These are phyloP conservation scores for Phytophthora nicotianae DNA, from an alignment of 352 stramenopile species.

Conservation along the genomic window DNA sequence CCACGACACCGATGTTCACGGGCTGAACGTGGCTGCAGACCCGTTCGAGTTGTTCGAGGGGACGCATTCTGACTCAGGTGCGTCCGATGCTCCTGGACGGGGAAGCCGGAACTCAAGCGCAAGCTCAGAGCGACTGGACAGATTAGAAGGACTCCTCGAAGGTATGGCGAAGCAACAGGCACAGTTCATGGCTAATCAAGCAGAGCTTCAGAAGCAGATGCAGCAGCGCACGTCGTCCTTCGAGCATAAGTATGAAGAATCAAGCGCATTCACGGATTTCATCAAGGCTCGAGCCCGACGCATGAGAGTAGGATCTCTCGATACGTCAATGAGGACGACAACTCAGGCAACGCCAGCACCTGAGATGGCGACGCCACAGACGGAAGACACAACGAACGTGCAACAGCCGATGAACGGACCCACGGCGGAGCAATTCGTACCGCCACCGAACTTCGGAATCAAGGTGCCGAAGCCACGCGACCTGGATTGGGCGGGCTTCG, in stretches of 20 bases:
- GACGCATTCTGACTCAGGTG: not conserved
- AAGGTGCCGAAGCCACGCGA: conserved; percentile 3
- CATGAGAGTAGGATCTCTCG: not conserved
- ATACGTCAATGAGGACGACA: not conserved
- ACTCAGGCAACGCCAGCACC: too few species aligned
- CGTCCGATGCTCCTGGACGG: not conserved
- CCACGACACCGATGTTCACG: not conserved
- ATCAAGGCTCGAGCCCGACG: not conserved
- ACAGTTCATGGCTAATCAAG: not conserved
- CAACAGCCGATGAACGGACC: not conserved
- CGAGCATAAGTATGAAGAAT: not conserved
- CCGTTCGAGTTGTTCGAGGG: conserved; percentile 1
- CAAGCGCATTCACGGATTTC: not conserved
- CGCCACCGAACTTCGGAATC: not conserved
- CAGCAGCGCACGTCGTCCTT: too few species aligned
- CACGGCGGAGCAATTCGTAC: not conserved
- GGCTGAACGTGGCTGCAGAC: not conserved
- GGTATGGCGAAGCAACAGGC: too few species aligned
- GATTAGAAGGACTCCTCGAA: not conserved
- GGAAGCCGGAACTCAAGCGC: not conserved
- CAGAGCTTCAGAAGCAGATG: too few species aligned
- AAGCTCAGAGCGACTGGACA: not conserved
- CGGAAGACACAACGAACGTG: not conserved
- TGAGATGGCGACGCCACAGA: not conserved
- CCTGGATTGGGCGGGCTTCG: conserved; percentile 1